Conservation (phyloP, 345 rosid genomes). For the Ailanthus altissimus region DNA sequence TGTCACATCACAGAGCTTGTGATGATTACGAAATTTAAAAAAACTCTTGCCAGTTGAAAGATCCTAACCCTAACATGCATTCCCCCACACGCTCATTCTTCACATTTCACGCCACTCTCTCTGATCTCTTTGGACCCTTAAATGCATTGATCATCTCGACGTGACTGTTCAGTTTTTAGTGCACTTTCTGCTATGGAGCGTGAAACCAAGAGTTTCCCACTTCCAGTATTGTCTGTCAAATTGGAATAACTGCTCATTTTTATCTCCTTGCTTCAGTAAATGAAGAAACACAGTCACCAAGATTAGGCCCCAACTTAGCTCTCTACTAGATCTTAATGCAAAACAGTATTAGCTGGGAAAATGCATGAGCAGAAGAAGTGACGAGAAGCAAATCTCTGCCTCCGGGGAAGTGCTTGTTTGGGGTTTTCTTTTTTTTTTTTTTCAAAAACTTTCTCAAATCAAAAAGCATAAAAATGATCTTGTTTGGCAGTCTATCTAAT, state of each 20-base stretch:
- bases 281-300: neutral
- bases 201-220: neutral
- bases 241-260: conserved; percentile 2
- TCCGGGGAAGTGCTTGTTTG: neutral
- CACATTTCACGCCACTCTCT: neutral
- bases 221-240: neutral
- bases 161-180: conserved; percentile 10
- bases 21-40: conserved; percentile 38
- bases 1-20: conserved; percentile 53
- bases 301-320: neutral
- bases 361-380: too few species aligned
- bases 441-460: conserved; percentile 15
- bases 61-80: neutral
- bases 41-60: conserved; percentile 14
- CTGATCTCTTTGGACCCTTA: neutral
- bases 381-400: neutral
- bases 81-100: neutral
- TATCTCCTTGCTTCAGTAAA: neutral
- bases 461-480: conserved; percentile 30
- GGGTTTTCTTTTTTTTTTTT: too few species aligned
- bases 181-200: neutral
- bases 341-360: neutral
- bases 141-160: neutral
- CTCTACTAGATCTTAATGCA: neutral
- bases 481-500: conserved; percentile 31